Percentiles rank a stretch among this genome's conserved stretches.
phyloP scores from a whole-genome alignment of 768 basidiomycete genomes.

The Suillus placidus region DNA sequence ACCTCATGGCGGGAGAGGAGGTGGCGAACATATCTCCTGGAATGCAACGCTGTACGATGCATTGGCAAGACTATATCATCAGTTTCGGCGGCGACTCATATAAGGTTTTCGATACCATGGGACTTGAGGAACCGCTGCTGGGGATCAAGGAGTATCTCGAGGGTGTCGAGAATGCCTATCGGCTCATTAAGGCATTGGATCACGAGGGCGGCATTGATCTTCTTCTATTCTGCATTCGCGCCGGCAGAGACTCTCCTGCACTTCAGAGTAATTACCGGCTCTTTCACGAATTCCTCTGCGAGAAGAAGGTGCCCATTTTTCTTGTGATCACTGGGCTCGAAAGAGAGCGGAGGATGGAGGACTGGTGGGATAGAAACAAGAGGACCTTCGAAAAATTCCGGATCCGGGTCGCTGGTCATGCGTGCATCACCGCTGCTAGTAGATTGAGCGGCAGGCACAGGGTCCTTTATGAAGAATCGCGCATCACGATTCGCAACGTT shows the following conservation, averaged over 20 bases:
- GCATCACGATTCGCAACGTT: not conserved
- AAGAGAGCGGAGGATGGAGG: not conserved
- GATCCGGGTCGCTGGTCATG: not conserved
- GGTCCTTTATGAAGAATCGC: not conserved
- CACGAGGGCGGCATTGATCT: not conserved
- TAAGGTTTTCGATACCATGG: not conserved
- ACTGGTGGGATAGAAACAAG: not conserved
- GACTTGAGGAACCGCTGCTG: not conserved
- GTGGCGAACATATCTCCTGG: not conserved
- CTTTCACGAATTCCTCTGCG: not conserved
- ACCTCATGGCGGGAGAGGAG: not conserved
- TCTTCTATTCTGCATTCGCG: not conserved
- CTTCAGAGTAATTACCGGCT: not conserved
- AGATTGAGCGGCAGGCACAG: not conserved
- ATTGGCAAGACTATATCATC: not conserved
- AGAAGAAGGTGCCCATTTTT: too few relatives aligned
- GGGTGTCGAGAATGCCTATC: not conserved
- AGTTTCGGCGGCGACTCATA: not conserved
- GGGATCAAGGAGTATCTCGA: not conserved
- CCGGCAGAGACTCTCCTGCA: not conserved
- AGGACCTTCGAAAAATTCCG: not conserved
- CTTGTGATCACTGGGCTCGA: not conserved
- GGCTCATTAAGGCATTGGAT: not conserved
- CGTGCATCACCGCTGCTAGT: not conserved
- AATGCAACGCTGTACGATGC: not conserved